Conservation (phyloP, 2,329 filamentous ascomycete genomes). For the Pseudopithomyces chartarum region DNA sequence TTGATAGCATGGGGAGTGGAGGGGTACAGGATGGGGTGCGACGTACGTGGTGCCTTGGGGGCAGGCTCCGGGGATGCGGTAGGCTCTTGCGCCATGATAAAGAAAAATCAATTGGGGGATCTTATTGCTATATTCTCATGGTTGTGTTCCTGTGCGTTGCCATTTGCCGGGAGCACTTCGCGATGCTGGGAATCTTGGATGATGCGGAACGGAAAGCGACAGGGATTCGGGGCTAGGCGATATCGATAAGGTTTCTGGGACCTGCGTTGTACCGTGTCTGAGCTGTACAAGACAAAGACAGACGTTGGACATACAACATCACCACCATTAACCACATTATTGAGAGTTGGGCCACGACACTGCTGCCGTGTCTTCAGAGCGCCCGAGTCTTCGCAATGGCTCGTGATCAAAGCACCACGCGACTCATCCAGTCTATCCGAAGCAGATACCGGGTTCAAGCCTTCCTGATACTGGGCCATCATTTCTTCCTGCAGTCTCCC, state of each 20-base stretch:
- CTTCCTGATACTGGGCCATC: slow-evolving; percentile 39
- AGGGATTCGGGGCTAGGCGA: slow-evolving; percentile 6
- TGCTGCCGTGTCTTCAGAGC: too few relatives aligned
- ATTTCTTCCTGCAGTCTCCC: slow-evolving; percentile 39
- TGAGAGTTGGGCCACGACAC: neutral
- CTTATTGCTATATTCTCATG: slow-evolving; percentile 5
- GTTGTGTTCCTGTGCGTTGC: neutral
- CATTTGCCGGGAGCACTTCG: neutral
- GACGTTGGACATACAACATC: too few relatives aligned
- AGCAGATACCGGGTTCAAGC: slow-evolving; percentile 36
- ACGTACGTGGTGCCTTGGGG: slow-evolving; percentile 27
- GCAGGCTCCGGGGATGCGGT: slow-evolving; percentile 18
- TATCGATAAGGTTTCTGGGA: slow-evolving; percentile 13
- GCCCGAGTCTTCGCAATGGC: slow-evolving; percentile 13
- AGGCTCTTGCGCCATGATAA: slow-evolving; percentile 1
- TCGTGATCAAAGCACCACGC: slow-evolving; percentile 20
- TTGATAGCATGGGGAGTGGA: slow-evolving; percentile 26
- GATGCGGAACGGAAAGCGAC: slow-evolving; percentile 5
- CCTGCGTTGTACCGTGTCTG: neutral
- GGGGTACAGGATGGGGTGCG: neutral
- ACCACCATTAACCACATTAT: neutral
- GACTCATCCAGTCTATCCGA: slow-evolving; percentile 34
- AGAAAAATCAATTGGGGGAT: neutral
- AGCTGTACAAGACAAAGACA: neutral
- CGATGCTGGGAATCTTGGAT: neutral